These are phyloP conservation scores for Candida germanica DNA, from an alignment of 805 yeast species.

Conservation along the genomic window DNA sequence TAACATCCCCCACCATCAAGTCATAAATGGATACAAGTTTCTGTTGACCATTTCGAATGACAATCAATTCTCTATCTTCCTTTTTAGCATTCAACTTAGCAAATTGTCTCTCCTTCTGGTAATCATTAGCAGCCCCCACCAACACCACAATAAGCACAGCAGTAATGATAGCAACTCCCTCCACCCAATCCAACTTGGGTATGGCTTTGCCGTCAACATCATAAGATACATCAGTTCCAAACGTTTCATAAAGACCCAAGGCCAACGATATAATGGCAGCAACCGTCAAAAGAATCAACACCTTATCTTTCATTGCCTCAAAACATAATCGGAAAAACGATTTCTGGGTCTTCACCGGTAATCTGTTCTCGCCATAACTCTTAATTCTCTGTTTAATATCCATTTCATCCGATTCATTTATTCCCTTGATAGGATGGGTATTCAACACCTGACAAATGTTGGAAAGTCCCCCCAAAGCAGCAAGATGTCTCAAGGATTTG, in stretches of 20 bases:
- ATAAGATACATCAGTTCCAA: slow-evolving; percentile 74
- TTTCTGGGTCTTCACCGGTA: slow-evolving; percentile 73
- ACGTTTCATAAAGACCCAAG: slow-evolving; percentile 86
- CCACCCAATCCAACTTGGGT: slow-evolving; percentile 96
- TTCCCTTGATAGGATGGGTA: slow-evolving; percentile 41
- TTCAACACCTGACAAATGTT: slow-evolving; percentile 27
- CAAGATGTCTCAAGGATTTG: slow-evolving; percentile 47
- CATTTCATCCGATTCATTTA: slow-evolving; percentile 31
- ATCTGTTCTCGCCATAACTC: slow-evolving; percentile 64
- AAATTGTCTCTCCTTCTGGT: slow-evolving; percentile 93
- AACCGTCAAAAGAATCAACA: slow-evolving; percentile 72
- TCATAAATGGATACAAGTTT: slow-evolving; percentile 67
- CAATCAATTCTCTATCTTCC: slow-evolving; percentile 76
- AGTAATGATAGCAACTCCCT: slow-evolving; percentile 94
- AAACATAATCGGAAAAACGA: slow-evolving; percentile 65
- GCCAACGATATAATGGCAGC: slow-evolving; percentile 91
- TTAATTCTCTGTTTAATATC: slow-evolving; percentile 34
- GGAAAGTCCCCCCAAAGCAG: slow-evolving; percentile 46
- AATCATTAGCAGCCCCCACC: slow-evolving; percentile 95
- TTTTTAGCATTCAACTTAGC: slow-evolving; percentile 83
- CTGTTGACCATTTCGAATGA: slow-evolving; percentile 69
- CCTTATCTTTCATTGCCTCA: slow-evolving; percentile 89
- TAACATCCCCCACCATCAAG: slow-evolving; percentile 81
- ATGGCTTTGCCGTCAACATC: slow-evolving; percentile 74
- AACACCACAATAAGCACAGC: slow-evolving; percentile 88